Evolutionary conservation across 495 filamentous ascomycete species (phyloP), one percentile per base, ranked within the genome.

Genomic region (Penicillium pancosmium): DNA sequence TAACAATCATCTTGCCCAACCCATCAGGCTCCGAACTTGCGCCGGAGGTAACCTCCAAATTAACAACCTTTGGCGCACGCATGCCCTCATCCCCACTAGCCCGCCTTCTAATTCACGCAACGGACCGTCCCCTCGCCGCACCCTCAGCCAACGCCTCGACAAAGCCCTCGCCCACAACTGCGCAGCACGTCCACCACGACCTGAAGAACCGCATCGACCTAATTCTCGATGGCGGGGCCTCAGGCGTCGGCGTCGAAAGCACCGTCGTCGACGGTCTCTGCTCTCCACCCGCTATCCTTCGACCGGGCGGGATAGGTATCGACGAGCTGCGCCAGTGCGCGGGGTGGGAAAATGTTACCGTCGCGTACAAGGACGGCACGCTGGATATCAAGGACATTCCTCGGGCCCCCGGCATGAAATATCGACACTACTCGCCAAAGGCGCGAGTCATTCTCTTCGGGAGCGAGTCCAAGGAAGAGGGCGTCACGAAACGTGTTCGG

Each of bases 341-440:
- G 4, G 93, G 93, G 5, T 99, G 94, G 94, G 87, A 91, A 66
- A 77, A 82, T 50, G 87, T 91, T 2, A 76, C 77, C 55, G 80
- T 89, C 31, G 93, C 84, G 41, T 96, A 97, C 69, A 82, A 84
- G 58, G 91, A 97, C 62, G 72, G 76, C 36, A 73, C 67, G 6
- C 55, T 73, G 0, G 75, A 77, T 19, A 65, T 69, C 21, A 82
- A 67, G 51, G 71, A 78, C 55, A 76, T 79, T 21, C 93, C 95
- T 6, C 83, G 88, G 55, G 93, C 93, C 3, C 94, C 94, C 9
- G 94, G 94, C 3, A 99, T 99, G 94, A 99, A 99, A 68, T 99
- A 99, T 73, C 88, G 92, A 64, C 94, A 99, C 70, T 99, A 99
- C 68, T 95, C 92, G 19, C 94, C 94, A 0, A 89, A 88, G 67